Percentiles rank a stretch among this genome's conserved stretches.
phyloP scores from a whole-genome alignment of 306 rosid genomes.

The Alnus rubra region DNA sequence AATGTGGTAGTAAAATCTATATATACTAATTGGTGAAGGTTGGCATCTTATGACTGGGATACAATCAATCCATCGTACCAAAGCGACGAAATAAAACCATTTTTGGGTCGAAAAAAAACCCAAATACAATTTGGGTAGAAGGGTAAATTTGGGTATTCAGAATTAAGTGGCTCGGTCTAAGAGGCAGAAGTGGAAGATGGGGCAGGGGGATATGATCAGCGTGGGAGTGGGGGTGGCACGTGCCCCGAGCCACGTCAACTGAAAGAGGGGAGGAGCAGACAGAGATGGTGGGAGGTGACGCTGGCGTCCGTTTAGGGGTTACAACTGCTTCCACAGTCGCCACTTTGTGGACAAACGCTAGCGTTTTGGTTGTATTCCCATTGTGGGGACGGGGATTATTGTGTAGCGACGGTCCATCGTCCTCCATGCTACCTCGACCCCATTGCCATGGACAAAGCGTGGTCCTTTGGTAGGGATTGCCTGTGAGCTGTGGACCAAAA shows the following conservation, averaged over 20 bases:
- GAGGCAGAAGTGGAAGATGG: background rate
- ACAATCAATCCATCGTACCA: background rate
- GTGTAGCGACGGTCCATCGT: background rate
- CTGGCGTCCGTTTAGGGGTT: slow-evolving; percentile 19
- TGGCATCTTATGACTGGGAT: background rate
- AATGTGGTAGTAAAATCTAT: too few species aligned
- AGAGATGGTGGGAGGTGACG: slow-evolving; percentile 21
- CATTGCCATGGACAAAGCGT: background rate
- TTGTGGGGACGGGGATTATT: background rate
- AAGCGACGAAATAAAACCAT: background rate
- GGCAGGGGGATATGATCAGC: background rate
- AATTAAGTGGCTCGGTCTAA: background rate
- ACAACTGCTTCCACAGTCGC: slow-evolving; percentile 32
- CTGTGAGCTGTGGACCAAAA: background rate
- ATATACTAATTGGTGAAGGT: background rate
- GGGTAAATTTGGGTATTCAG: background rate
- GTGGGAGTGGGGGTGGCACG: slow-evolving; percentile 7
- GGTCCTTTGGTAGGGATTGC: background rate
- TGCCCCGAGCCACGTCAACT: slow-evolving; percentile 4
- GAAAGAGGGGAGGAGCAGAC: background rate
- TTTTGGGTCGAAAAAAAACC: background rate
- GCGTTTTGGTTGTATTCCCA: background rate
- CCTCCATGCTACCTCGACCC: background rate
- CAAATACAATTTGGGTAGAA: background rate
- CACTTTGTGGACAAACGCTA: background rate